Evolutionary conservation across 148 eudicot species (phyloP).

Genomic region (Cornus florida): DNA sequence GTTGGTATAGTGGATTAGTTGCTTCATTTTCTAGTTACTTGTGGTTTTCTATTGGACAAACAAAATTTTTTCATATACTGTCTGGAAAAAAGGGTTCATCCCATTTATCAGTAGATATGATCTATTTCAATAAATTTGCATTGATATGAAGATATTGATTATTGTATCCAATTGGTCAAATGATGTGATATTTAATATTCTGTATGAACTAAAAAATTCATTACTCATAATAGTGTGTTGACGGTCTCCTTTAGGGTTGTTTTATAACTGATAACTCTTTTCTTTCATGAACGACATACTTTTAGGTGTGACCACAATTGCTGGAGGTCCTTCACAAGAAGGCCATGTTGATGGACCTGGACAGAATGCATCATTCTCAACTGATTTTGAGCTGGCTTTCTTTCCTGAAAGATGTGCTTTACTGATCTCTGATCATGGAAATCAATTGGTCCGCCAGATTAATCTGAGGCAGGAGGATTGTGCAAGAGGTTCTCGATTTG

Average conservation of each 20-base stretch:
- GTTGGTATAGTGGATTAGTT: background rate
- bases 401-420: conserved; percentile 63
- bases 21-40: too few species aligned
- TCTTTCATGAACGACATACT: conserved; percentile 10
- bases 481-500: conserved; percentile 40
- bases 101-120: too few species aligned
- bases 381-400: conserved; percentile 56
- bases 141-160: background rate
- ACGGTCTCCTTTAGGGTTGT: background rate
- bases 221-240: background rate
- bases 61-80: too few species aligned
- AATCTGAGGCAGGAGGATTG: conserved; percentile 64
- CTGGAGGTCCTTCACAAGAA: conserved; percentile 54
- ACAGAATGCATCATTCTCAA: conserved; percentile 60
- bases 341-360: conserved; percentile 70
- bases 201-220: too few species aligned
- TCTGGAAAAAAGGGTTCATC: too few species aligned
- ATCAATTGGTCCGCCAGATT: conserved; percentile 66
- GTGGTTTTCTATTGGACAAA: too few species aligned
- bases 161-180: too few species aligned
- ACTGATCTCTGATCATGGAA: conserved; percentile 66
- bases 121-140: too few species aligned
- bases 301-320: conserved; percentile 76
- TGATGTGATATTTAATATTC: too few species aligned
- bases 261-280: background rate